Base-by-base conservation (phyloP, 345 rosid species). In the Lenwebbia sp. region DNA sequence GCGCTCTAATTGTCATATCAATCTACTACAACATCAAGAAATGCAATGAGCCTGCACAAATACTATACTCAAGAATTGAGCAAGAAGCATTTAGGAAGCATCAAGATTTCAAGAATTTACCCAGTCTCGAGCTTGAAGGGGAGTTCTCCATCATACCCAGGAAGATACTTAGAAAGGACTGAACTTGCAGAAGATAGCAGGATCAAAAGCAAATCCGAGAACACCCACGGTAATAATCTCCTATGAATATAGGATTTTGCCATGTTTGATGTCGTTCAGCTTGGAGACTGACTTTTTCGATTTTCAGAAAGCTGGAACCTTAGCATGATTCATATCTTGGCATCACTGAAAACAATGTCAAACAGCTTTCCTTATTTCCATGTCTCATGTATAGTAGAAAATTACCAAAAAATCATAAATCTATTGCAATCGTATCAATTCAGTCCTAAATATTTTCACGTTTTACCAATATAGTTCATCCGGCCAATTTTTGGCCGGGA, bases 121-220 rank as follows among this genome's bases (percentile, higher is more conserved):
- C 92, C 92, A 6, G 90, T 89, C 85, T 89, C 88, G 7, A 90
- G 89, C 41, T 70, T 70, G 65, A 89, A 89, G 7, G 92, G 92
- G 25, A 88, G 87, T 49, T 60, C 50, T 5, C 89, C 91, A 10
- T 86, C 37, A 75, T 81, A 89, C 28, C 88, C 91, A 7, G 92
- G 92, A 4, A 87, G 74, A 12, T 57, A 33, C 49, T 84, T 54
- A 30, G 76, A 56, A 55, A 10, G 28, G 30, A 44, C 85, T 9
- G 85, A 57, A 44, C 74, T 84, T 40, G 85, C 70, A 25, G 57
- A 56, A n/a, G 57, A 44, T 10, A 84, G 85, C 15, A 41, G 52
- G 37, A 44, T 30, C 19, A 26, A 22, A 30, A 56, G 50, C 19
- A 81, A n/a, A 47, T 40, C 30, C 28, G 23, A 50, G 54, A 25